Base-by-base conservation (phyloP, 2,329 filamentous ascomycete genomes). In the Stachybotrys echinatus region DNA sequence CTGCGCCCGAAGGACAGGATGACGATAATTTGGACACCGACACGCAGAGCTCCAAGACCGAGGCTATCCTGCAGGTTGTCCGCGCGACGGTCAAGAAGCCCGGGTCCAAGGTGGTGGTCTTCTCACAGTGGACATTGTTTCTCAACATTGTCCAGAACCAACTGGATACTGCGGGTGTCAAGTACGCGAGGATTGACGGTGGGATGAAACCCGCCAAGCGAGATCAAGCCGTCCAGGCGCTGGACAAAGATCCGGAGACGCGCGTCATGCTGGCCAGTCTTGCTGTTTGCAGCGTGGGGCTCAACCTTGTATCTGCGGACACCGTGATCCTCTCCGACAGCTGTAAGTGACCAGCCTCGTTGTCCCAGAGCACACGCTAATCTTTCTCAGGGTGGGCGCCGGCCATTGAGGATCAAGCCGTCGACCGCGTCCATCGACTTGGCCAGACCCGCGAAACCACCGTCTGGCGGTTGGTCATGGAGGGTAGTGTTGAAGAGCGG, bases 321-420 rank as follows among this genome's bases (percentile, higher is more conserved):
- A 91, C 91, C 6, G 89, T 95, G 51, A 83, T 96, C 43, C 74
- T 96, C 19, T 81, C 83, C 0, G 91, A 96, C 65, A 88, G 82
- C 52, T 96, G 78, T 77, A 64, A 65, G 74, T 66, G 12, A 18
- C 18, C 8, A 3, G 12, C 14, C 12, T 23, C 14, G 8, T 14
- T 18, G 12, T 18, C 22, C 37, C 18, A 5, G 27, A 3, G 43
- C 34, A 52, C 61, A 50, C 57, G 34, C 48, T 46, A n/a, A 45
- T 18, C 45, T 12, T 10, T 20, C 21, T 19, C 39, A 71, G 75
- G 89, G 91, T 96, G 91, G 88, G 90, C 91, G 2, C 91, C 91
- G 0, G 90, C 90, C 1, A 94, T 96, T 49, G 91, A 96, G 66
- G 90, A 95, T 58, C 91, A 96, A 64, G 92, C 92, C 4, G 79